A percentile compares a stretch with the other conserved stretches of the same genome.
Conservation (phyloP, 306 rosid genomes). For the Morella rubra region DNA sequence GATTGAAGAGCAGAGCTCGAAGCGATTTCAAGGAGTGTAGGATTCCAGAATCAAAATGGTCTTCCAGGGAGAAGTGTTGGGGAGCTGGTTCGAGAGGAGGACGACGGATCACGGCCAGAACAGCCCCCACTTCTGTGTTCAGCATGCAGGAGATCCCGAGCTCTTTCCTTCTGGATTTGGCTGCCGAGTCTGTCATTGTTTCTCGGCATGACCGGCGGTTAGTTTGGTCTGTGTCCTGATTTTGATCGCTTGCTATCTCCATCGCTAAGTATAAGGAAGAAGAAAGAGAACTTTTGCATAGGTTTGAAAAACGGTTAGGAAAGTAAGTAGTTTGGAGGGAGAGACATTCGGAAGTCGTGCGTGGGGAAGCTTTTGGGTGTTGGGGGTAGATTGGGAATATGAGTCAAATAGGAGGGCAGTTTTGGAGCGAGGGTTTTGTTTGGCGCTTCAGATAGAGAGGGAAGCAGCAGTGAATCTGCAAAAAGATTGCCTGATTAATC, state of each 20-base stretch:
- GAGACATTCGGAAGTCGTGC: neutral
- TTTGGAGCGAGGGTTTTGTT: neutral
- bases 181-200: slow-evolving; percentile 1
- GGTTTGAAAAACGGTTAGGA: slow-evolving; percentile 28
- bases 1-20: slow-evolving; percentile 69
- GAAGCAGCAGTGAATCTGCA: no score
- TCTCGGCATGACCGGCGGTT: neutral
- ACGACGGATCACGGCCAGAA: slow-evolving; percentile 76
- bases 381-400: neutral
- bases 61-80: slow-evolving; percentile 34
- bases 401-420: neutral
- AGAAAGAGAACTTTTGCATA: neutral
- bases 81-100: slow-evolving; percentile 36
- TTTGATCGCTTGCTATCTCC: neutral
- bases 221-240: neutral
- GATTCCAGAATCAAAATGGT: slow-evolving; percentile 45
- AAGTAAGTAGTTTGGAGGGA: neutral
- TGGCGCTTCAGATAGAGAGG: neutral
- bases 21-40: slow-evolving; percentile 69
- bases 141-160: slow-evolving; percentile 83
- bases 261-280: neutral
- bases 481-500: neutral
- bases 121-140: slow-evolving; percentile 81
- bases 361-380: neutral
- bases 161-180: slow-evolving; percentile 43